Base-by-base conservation (phyloP, 192 early-diverging fungal species). In the Backusella mclennaniae region DNA sequence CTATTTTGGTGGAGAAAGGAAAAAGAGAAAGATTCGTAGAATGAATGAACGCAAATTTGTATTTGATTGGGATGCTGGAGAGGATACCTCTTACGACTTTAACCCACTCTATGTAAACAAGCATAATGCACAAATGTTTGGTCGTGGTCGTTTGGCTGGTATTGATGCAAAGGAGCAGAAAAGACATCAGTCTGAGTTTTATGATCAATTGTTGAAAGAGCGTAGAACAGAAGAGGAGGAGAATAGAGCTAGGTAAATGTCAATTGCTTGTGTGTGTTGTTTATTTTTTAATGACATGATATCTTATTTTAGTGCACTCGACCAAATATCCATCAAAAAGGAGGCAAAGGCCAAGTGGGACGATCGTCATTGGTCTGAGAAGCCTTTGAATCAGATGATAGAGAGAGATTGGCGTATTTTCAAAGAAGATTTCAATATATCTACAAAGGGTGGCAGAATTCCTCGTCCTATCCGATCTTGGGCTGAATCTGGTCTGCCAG, bases 401-500 rank as follows among this genome's bases (percentile, higher is more conserved):
- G 96, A 98, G 82, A 88, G 98, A 76, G 98, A 99, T 76, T 99
- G 98, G 98, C 93, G 98, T 82, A 99, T 99, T 71, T 98, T 99
- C 84, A 97, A 96, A 74, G 98, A 99, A 83, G 98, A 99, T 78
- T 98, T 93, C 83, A 95, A 92, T 78, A 99, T 99, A 66, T 85
- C 96, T 5, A 95, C 93, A 78, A 97, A 98, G 85, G 98, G 96
- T 87, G 89, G 95, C 59, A 85, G 89, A 67, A 95, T 97, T 73
- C 98, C 97, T 53, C 87, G 91, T 67, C 96, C 98, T 19, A 88
- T 98, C 26, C 89, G 98, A 53, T 87, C 86, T 23, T 99, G 98
- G 98, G 74, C 63, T 15, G 98, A 99, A 80, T 93, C 95, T 53
- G 79, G 42, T 4, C 84, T 99, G 4, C 93, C 93, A 0, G 73